Conservation (phyloP, 1,139 yeast species). For the Debaryomyces fabryi region DNA sequence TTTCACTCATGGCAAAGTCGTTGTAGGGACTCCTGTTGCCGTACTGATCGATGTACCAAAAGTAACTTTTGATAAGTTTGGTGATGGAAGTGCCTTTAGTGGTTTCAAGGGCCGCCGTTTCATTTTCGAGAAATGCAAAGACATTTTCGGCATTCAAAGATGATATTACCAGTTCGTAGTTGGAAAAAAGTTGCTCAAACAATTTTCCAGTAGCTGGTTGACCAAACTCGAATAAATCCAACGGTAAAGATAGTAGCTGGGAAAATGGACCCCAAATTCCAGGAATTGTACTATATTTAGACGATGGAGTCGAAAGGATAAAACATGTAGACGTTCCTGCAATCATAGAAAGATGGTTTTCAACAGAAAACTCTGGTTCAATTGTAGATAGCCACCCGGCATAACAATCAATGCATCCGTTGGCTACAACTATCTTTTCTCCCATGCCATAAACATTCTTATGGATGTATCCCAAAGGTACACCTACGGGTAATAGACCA, state of each 20-base stretch:
- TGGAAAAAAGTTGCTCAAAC: conserved; percentile 48
- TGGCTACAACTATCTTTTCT: conserved; percentile 27
- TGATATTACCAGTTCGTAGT: conserved; percentile 18
- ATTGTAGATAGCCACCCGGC: conserved; percentile 52
- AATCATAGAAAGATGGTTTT: conserved; percentile 44
- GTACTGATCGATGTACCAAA: conserved; percentile 55
- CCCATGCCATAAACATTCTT: not conserved
- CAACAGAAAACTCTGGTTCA: conserved; percentile 12
- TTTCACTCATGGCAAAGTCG: conserved; percentile 52
- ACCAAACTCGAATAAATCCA: conserved; percentile 52
- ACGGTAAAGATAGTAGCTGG: conserved; percentile 22
- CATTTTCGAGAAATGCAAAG: conserved; percentile 36
- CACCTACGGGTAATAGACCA: conserved; percentile 21
- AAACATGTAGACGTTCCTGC: conserved; percentile 68
- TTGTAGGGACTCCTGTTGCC: conserved; percentile 61
- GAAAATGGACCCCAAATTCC: conserved; percentile 65
- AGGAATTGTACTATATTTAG: conserved; percentile 20
- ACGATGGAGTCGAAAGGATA: conserved; percentile 29
- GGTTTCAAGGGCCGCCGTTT: conserved; percentile 25
- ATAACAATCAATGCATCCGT: conserved; percentile 62
- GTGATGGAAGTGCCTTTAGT: conserved; percentile 27
- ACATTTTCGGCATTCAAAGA: conserved; percentile 9
- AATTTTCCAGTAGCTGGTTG: conserved; percentile 61
- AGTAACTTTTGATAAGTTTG: conserved; percentile 35
- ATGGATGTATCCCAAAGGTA: conserved; percentile 21